These are phyloP conservation scores for Solanum hybrid DNA, from an alignment of 305 asterid species.

Conservation along the genomic window DNA sequence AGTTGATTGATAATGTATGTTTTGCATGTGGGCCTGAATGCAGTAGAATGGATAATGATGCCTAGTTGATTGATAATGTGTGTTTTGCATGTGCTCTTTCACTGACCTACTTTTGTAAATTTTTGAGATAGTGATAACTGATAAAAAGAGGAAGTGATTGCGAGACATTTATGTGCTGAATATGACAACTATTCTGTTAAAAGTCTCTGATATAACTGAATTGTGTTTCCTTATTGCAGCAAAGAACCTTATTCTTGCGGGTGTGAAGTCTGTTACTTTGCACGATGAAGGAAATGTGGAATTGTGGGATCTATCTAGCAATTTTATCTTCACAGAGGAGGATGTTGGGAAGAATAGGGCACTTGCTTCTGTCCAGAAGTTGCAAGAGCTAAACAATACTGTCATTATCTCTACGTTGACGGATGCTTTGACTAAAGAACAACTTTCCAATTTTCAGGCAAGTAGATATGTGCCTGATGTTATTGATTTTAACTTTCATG, in stretches of 20 bases:
- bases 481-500: background rate
- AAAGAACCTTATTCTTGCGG: conserved; percentile 51
- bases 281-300: conserved; percentile 50
- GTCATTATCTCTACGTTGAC: conserved; percentile 36
- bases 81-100: background rate
- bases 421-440: conserved; percentile 31
- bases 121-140: background rate
- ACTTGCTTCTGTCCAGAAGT: conserved; percentile 37
- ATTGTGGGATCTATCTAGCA: conserved; percentile 53
- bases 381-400: conserved; percentile 52
- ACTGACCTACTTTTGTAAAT: background rate
- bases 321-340: conserved; percentile 42
- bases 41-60: background rate
- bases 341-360: conserved; percentile 61
- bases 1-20: background rate
- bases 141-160: background rate
- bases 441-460: conserved; percentile 46
- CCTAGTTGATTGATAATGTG: background rate
- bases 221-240: conserved; percentile 27
- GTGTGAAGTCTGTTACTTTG: conserved; percentile 53
- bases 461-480: background rate
- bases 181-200: background rate
- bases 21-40: background rate
- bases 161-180: background rate
- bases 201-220: background rate